Evolutionary conservation across 768 basidiomycete genomes (phyloP).

Genomic region (Suillus fuscotomentosus): DNA sequence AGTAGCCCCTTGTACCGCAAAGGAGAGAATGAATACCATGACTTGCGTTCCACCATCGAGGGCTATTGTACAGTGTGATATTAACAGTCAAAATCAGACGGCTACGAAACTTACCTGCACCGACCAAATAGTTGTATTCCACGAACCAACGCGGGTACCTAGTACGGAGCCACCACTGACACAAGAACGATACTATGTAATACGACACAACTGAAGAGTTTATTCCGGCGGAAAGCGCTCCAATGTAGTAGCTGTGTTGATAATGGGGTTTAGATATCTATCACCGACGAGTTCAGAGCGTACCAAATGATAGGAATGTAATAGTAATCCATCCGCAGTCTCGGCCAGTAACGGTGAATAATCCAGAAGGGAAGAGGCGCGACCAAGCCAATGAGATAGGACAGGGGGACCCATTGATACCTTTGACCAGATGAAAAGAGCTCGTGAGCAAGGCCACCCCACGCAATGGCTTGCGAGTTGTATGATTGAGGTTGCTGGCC

Average conservation of each 20-base stretch:
- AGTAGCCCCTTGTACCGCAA: conserved; percentile 49
- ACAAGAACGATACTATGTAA: conserved; percentile 28
- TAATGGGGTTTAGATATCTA: not conserved
- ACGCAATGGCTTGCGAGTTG: conserved; percentile 35
- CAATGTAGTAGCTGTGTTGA: conserved; percentile 15
- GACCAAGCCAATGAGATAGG: conserved; percentile 31
- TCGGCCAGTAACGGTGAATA: conserved; percentile 34
- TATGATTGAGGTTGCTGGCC: conserved; percentile 30
- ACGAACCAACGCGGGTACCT: conserved; percentile 36
- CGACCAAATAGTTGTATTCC: conserved; percentile 36
- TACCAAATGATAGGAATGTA: conserved; percentile 32
- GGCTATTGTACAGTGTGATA: conserved; percentile 13
- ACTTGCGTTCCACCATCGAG: conserved; percentile 45
- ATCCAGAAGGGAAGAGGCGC: conserved; percentile 43
- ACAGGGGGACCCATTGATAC: conserved; percentile 41
- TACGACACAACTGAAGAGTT: conserved; percentile 23
- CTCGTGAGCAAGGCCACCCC: conserved; percentile 37
- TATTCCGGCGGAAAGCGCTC: conserved; percentile 23
- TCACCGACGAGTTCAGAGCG: not conserved
- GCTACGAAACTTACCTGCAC: conserved; percentile 39
- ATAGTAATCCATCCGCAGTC: conserved; percentile 21
- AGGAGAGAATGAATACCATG: conserved; percentile 53
- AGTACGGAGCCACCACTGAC: conserved; percentile 38
- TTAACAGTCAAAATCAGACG: not conserved
- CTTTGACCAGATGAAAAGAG: conserved; percentile 30